These are phyloP conservation scores for Zygotorulaspora sp. DNA, from an alignment of 805 yeast genomes.

Conservation along the genomic window DNA sequence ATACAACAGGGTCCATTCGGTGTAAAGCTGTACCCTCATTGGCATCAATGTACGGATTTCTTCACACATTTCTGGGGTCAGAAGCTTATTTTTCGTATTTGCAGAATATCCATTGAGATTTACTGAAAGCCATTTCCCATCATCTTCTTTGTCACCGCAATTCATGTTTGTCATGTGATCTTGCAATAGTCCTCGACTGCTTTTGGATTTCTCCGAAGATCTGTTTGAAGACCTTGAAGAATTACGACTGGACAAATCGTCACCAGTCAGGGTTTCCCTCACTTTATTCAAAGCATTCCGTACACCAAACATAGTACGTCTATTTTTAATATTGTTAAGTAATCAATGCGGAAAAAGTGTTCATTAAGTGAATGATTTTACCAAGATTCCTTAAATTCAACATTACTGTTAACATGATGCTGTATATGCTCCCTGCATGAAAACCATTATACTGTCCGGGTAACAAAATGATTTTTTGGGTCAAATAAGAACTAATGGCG, in stretches of 20 bases:
- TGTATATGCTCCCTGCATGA: too few species aligned
- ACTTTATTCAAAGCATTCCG: conserved; percentile 18
- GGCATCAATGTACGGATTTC: conserved; percentile 74
- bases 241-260: conserved; percentile 2
- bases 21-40: conserved; percentile 68
- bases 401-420: too few species aligned
- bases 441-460: too few species aligned
- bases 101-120: conserved; percentile 55
- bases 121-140: conserved; percentile 51
- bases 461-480: too few species aligned
- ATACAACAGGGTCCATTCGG: conserved; percentile 73
- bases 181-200: conserved; percentile 1
- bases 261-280: conserved; percentile 13
- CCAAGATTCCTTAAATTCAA: too few species aligned
- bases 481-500: too few species aligned
- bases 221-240: conserved; percentile 10
- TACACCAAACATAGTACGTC: conserved; percentile 15
- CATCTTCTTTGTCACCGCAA: conserved; percentile 11
- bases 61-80: conserved; percentile 62
- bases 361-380: too few species aligned
- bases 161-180: background rate
- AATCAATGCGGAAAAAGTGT: too few species aligned
- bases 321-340: background rate
- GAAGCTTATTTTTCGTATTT: conserved; percentile 52
- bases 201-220: conserved; percentile 3